phyloP scores from a whole-genome alignment of 306 rosid species.

The Coriaria nepalensis region DNA sequence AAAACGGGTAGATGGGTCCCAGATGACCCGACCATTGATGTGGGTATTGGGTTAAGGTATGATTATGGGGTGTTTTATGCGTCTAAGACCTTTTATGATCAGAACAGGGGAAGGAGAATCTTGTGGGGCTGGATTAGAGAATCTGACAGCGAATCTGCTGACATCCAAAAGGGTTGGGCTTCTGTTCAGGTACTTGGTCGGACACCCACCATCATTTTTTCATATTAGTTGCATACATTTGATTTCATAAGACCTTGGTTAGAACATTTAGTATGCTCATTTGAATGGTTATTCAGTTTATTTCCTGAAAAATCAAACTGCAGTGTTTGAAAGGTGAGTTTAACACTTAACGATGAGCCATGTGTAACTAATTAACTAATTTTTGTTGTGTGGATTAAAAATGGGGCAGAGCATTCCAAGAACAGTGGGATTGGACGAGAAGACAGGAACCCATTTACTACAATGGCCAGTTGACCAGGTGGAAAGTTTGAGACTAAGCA shows the following conservation, averaged over 20 bases:
- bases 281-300: too few species aligned
- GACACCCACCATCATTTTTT: too few species aligned
- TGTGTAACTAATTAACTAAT: neutral
- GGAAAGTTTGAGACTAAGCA: conserved; percentile 50
- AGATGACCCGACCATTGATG: conserved; percentile 40
- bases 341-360: too few species aligned
- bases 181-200: conserved; percentile 55
- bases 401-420: conserved; percentile 57
- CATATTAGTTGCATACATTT: too few species aligned
- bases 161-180: conserved; percentile 80
- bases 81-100: conserved; percentile 68
- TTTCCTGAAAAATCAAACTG: too few species aligned
- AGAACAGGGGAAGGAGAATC: conserved; percentile 42
- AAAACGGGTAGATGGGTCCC: conserved; percentile 34
- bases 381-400: neutral
- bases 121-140: conserved; percentile 95
- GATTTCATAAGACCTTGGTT: too few species aligned
- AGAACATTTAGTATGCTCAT: too few species aligned
- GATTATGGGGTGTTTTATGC: conserved; percentile 78
- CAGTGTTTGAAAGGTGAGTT: too few species aligned
- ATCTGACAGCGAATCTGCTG: conserved; percentile 71
- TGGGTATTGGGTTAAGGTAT: conserved; percentile 65
- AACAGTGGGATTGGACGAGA: conserved; percentile 46
- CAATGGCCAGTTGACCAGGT: conserved; percentile 84
- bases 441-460: conserved; percentile 54